These are phyloP conservation scores for Rhodomyrtus tomentosa DNA, from an alignment of 345 rosid species.

Conservation along the genomic window DNA sequence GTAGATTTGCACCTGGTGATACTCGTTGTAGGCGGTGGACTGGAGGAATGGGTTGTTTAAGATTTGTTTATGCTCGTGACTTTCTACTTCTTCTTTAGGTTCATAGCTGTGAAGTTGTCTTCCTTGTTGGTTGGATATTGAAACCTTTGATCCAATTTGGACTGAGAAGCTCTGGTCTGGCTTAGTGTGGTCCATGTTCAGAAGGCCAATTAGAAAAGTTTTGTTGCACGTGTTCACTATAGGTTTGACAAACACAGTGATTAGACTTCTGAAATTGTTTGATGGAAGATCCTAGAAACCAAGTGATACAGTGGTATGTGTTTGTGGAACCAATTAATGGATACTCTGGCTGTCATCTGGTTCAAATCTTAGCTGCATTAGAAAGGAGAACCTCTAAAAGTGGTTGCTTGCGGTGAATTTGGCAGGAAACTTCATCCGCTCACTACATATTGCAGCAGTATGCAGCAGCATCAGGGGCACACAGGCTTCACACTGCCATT, in stretches of 20 bases:
- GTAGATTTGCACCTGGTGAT: not conserved
- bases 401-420: not conserved
- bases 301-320: not conserved
- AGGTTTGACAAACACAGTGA: not conserved
- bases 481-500: conserved; percentile 20
- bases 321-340: not conserved
- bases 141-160: not conserved
- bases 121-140: not conserved
- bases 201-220: not conserved
- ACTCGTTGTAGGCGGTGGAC: not conserved
- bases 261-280: not conserved
- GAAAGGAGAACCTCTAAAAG: not conserved
- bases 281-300: not conserved
- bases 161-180: not conserved
- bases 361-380: not conserved
- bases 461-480: conserved; percentile 24
- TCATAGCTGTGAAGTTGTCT: not conserved
- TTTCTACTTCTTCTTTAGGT: not conserved
- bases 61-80: not conserved
- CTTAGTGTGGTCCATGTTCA: not conserved
- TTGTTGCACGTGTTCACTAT: not conserved
- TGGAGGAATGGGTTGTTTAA: not conserved
- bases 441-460: conserved; percentile 35
- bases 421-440: conserved; percentile 34
- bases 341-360: not conserved